Evolutionary conservation across 768 basidiomycete species (phyloP).

Genomic region (Tulasnella sp.): DNA sequence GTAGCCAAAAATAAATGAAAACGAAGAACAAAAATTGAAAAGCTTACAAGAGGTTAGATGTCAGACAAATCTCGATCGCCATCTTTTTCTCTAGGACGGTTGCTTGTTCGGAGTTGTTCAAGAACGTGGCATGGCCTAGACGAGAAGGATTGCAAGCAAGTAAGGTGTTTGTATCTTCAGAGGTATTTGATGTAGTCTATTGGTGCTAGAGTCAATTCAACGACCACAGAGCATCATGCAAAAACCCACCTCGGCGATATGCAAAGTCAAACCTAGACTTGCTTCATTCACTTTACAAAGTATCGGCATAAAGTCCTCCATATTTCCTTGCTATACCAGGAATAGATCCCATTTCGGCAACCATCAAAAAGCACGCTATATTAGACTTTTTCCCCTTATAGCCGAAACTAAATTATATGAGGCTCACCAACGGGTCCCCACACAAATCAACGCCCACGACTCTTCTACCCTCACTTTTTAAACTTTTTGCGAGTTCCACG

Average conservation of each 20-base stretch:
- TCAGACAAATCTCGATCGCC: slow-evolving; percentile 70
- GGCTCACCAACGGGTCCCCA: slow-evolving; percentile 46
- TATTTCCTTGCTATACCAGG: slow-evolving; percentile 37
- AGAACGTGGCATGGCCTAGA: slow-evolving; percentile 71
- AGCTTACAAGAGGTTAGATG: slow-evolving; percentile 59
- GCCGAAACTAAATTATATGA: neutral
- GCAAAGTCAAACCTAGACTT: slow-evolving; percentile 61
- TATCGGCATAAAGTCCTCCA: slow-evolving; percentile 37
- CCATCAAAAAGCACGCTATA: neutral
- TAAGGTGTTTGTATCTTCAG: slow-evolving; percentile 46
- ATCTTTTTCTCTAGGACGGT: slow-evolving; percentile 43
- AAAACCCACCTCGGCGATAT: slow-evolving; percentile 63
- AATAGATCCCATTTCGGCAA: too few species aligned
- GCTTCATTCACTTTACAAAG: slow-evolving; percentile 43
- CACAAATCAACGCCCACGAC: slow-evolving; percentile 73
- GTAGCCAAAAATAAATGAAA: neutral
- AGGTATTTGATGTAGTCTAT: slow-evolving; percentile 24
- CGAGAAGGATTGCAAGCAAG: slow-evolving; percentile 52
- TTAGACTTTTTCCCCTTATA: neutral
- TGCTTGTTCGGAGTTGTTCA: slow-evolving; percentile 44
- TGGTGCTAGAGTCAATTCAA: neutral
- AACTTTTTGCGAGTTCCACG: slow-evolving; percentile 39
- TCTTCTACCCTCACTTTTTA: slow-evolving; percentile 44
- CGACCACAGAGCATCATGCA: neutral
- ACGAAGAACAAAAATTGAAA: neutral